phyloP scores from a whole-genome alignment of 2,329 filamentous ascomycete genomes.

The Alternaria consortialis region DNA sequence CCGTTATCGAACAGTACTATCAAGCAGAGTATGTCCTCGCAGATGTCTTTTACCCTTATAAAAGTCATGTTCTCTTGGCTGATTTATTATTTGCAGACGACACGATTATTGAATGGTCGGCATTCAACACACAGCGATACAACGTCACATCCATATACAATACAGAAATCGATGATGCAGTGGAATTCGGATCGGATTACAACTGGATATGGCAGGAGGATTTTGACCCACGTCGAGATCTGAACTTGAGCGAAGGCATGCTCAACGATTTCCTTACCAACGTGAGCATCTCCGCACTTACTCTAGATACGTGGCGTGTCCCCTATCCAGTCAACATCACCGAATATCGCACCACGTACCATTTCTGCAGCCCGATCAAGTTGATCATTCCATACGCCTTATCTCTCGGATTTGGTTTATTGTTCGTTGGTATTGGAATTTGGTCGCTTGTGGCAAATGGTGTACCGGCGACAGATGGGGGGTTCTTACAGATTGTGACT shows the following conservation, averaged over 20 bases:
- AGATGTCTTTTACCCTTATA: too few relatives aligned
- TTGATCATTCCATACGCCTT: conserved; percentile 20
- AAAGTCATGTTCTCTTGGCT: background rate
- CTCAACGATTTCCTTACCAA: conserved; percentile 19
- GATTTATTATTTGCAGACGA: background rate
- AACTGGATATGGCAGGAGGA: background rate
- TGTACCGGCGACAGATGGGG: conserved; percentile 12
- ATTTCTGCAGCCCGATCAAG: conserved; percentile 8
- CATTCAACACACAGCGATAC: background rate
- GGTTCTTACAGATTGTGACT: conserved; percentile 24
- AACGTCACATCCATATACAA: background rate
- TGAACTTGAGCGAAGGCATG: conserved; percentile 10
- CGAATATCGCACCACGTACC: conserved; percentile 12
- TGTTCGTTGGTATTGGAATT: conserved; percentile 10
- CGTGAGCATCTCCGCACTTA: conserved; percentile 19
- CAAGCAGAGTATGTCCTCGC: too few relatives aligned
- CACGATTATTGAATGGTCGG: background rate
- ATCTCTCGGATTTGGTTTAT: background rate
- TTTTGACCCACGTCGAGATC: background rate
- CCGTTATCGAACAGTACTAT: background rate
- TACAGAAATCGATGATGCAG: background rate
- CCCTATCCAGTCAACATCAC: conserved; percentile 6
- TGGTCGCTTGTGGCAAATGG: conserved; percentile 14
- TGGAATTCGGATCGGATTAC: background rate
- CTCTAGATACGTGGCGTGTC: conserved; percentile 3